Evolutionary conservation across 2,329 filamentous ascomycete genomes (phyloP).

Genomic region (Stemphylium lycopersici): DNA sequence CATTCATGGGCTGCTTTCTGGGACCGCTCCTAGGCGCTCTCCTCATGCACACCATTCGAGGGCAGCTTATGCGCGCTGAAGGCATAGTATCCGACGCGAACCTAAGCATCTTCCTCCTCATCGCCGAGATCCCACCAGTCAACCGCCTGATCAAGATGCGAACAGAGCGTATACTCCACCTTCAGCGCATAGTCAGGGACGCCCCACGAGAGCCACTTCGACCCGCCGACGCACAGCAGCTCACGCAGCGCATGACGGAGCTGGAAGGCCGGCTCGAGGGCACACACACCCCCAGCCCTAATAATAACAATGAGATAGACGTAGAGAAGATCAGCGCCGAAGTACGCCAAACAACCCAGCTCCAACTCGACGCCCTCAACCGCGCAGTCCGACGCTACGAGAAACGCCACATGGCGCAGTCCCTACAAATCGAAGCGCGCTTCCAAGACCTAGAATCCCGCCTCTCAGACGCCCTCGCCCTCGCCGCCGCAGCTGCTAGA

Average conservation of each 20-base stretch:
- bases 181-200: conserved; percentile 72
- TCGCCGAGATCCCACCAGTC: conserved; percentile 82
- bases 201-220: conserved; percentile 25
- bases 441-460: conserved; percentile 74
- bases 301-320: conserved; percentile 42
- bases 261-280: conserved; percentile 66
- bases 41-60: conserved; percentile 79
- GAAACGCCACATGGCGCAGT: conserved; percentile 79
- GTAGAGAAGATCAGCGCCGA: conserved; percentile 56
- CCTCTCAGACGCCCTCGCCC: conserved; percentile 75
- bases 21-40: conserved; percentile 82
- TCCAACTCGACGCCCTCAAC: conserved; percentile 86
- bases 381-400: conserved; percentile 90
- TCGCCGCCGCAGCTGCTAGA: conserved; percentile 72
- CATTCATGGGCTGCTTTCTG: conserved; percentile 78
- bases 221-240: conserved; percentile 28
- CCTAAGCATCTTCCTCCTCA: conserved; percentile 85
- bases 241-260: conserved; percentile 70
- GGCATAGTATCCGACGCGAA: conserved; percentile 92
- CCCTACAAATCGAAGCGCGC: conserved; percentile 76
- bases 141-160: conserved; percentile 83
- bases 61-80: conserved; percentile 82
- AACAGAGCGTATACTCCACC: conserved; percentile 76
- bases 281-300: conserved; percentile 38
- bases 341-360: conserved; percentile 70